Evolutionary conservation across 1,284 basidiomycete genomes (phyloP), one percentile per base, ranked within the genome.

Genomic region (Trametes polyzona): DNA sequence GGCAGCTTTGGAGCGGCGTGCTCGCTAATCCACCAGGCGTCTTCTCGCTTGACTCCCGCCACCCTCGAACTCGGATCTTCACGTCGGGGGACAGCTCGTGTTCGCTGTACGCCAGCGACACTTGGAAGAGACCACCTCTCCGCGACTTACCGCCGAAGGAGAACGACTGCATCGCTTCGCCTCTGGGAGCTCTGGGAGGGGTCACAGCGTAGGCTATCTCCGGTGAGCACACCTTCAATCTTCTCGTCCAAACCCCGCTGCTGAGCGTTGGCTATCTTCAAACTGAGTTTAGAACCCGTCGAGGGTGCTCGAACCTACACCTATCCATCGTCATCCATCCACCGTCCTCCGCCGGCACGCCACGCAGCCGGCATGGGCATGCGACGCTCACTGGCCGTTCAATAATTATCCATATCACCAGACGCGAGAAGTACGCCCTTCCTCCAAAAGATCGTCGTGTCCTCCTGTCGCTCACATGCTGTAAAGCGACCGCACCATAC

Each of bases 81-180:
- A 30, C 46, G 17, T 43, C n/a, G 23, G 32, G n/a, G 37, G 43
- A 48, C 53, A 42, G 46, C 47, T 36, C 46, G 36, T 11, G 12
- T 40, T 21, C 26, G 30, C 4, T 14, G 6, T 21, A 27, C 27
- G 11, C 30, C 53, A 29, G 7, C 53, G 32, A 24, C 39, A 10
- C 27, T 42, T 33, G 26, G 41, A 17, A 26, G 24, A 36, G 32
- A 1, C 32, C 17, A 12, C 30, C 24, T 39, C 32, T 19, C 53
- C 46, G 39, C 39, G 43, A 55, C 53, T 55, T 55, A 55, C 53
- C 39, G 53, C 53, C 53, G 53, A 55, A 29, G 29, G 32, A 48
- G 11, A 48, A 42, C 21, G 52, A 29, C 53, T 4, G 30, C 17
- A 48, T 29, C 39, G 9, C 17, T 8, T 27, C 32, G 40, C 39